Evolutionary conservation across 1,139 yeast species (phyloP).

Genomic region (Nakaseomyces glabratus): DNA sequence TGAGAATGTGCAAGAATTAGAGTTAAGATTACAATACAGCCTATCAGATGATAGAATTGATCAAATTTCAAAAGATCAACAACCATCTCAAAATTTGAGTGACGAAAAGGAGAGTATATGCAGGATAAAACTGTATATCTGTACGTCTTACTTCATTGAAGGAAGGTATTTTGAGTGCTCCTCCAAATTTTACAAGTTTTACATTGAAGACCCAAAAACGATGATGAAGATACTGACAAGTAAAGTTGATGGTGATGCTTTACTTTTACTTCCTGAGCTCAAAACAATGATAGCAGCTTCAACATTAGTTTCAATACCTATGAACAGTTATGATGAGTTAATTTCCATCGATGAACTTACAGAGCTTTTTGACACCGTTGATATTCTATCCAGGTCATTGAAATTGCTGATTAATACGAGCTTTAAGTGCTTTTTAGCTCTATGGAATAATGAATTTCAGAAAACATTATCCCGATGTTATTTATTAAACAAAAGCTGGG

Average conservation of each 20-base stretch:
- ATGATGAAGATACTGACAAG: constrained; percentile 6
- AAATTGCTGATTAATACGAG: constrained; percentile 20
- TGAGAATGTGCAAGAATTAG: constrained; percentile 21
- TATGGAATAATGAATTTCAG: constrained; percentile 20
- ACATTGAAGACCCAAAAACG: constrained; percentile 2
- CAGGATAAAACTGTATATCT: constrained; percentile 16
- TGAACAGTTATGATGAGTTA: constrained; percentile 25
- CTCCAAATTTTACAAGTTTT: constrained; percentile 16
- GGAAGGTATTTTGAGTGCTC: constrained; percentile 22
- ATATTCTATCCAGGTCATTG: constrained; percentile 14
- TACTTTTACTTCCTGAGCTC: constrained; percentile 13
- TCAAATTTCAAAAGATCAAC: not conserved
- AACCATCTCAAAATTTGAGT: not conserved
- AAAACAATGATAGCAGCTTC: constrained; percentile 21
- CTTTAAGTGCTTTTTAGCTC: constrained; percentile 19
- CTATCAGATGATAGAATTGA: constrained; percentile 5
- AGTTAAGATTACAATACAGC: constrained; percentile 14
- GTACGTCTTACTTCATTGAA: constrained; percentile 18
- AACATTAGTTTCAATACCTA: constrained; percentile 21
- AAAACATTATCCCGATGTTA: constrained; percentile 14
- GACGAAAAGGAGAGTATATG: constrained; percentile 10
- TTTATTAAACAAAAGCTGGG: constrained; percentile 20
- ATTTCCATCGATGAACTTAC: constrained; percentile 15
- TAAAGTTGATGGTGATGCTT: constrained; percentile 5
- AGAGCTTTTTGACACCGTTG: constrained; percentile 12